phyloP scores from a whole-genome alignment of 495 filamentous ascomycete species.

The Daldinia grandis region DNA sequence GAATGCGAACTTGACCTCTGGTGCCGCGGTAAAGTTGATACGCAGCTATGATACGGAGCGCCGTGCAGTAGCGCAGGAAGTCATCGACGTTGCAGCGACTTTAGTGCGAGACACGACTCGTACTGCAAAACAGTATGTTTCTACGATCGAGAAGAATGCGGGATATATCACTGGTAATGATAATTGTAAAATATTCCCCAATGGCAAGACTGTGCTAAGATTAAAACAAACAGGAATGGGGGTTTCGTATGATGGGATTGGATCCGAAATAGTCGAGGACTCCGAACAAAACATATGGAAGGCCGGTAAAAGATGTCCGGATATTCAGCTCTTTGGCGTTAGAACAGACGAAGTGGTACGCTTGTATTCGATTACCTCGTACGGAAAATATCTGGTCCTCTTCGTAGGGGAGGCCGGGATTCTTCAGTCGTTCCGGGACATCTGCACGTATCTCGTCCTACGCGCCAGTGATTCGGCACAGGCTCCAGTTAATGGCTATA shows the following conservation, averaged over 20 bases:
- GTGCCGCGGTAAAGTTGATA: constrained; percentile 46
- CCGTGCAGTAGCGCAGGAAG: constrained; percentile 54
- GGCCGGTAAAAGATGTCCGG: constrained; percentile 40
- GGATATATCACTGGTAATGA: constrained; percentile 45
- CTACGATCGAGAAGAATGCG: constrained; percentile 39
- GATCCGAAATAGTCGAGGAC: constrained; percentile 35
- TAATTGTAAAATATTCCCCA: background rate
- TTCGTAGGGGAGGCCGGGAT: constrained; percentile 12
- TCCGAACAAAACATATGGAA: constrained; percentile 40
- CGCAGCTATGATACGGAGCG: constrained; percentile 62
- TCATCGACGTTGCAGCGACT: constrained; percentile 59
- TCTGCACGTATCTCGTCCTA: constrained; percentile 22
- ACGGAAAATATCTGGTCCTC: constrained; percentile 35
- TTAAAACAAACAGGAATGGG: constrained; percentile 38
- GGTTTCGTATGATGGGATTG: constrained; percentile 39
- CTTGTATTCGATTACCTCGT: constrained; percentile 31
- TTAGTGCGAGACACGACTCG: constrained; percentile 36
- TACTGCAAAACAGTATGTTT: constrained; percentile 41
- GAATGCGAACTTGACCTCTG: constrained; percentile 2
- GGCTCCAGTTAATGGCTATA: background rate
- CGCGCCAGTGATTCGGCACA: background rate
- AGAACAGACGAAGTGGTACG: constrained; percentile 6
- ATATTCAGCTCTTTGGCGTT: constrained; percentile 17
- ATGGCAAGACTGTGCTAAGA: constrained; percentile 2
- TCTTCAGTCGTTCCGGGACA: constrained; percentile 15